These are phyloP conservation scores for Cucurbitaria berberidis DNA, from an alignment of 2,329 filamentous ascomycete species.

Conservation along the genomic window DNA sequence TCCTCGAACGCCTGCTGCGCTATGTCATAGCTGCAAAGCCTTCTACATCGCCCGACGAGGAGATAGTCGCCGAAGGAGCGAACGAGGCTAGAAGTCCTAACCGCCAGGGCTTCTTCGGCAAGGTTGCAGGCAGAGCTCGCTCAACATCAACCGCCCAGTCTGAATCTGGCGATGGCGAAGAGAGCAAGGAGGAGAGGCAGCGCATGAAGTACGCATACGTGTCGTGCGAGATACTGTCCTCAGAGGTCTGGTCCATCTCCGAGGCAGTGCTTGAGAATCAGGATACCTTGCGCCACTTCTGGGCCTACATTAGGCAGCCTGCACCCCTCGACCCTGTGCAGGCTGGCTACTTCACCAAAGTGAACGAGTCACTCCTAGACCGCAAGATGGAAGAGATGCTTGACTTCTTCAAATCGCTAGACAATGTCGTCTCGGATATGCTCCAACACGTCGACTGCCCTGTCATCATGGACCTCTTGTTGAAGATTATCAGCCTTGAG, in stretches of 20 bases:
- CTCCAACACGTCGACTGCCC: slow-evolving; percentile 94
- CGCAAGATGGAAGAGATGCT: slow-evolving; percentile 99
- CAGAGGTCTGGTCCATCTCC: slow-evolving; percentile 95
- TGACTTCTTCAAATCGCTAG: slow-evolving; percentile 81
- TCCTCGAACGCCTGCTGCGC: slow-evolving; percentile 83
- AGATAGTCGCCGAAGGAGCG: slow-evolving; percentile 53
- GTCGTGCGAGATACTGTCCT: slow-evolving; percentile 89
- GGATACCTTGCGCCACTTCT: slow-evolving; percentile 80
- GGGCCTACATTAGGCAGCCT: slow-evolving; percentile 85
- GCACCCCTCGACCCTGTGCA: slow-evolving; percentile 89
- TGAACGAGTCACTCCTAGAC: slow-evolving; percentile 96
- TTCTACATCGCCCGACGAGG: slow-evolving; percentile 44
- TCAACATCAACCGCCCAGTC: slow-evolving; percentile 54
- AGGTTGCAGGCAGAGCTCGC: slow-evolving; percentile 50
- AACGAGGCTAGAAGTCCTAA: slow-evolving; percentile 44
- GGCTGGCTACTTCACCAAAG: slow-evolving; percentile 97
- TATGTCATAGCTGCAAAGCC: slow-evolving; percentile 85
- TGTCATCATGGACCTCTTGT: slow-evolving; percentile 95
- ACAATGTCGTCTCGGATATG: slow-evolving; percentile 82
- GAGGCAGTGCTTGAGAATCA: slow-evolving; percentile 90
- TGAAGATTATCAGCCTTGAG: slow-evolving; percentile 97
- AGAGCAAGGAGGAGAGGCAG: slow-evolving; percentile 85
- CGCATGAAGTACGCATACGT: slow-evolving; percentile 94
- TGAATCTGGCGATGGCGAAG: slow-evolving; percentile 53
- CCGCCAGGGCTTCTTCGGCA: slow-evolving; percentile 55